Base-by-base conservation (phyloP, 2,329 filamentous ascomycete genomes). In the Pezicula neosporulosa region DNA sequence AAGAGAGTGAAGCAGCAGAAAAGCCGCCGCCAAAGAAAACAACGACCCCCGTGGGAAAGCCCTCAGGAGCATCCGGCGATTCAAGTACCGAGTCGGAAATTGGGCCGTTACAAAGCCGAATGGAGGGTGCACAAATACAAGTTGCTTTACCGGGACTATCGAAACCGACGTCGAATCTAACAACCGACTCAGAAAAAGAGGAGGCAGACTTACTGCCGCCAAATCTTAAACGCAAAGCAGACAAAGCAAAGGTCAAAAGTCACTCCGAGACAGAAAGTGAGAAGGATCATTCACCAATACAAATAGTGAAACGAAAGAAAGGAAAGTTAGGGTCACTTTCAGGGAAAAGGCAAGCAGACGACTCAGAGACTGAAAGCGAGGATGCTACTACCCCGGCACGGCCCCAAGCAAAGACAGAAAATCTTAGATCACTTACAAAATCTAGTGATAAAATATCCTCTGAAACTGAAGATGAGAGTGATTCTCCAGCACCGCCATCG, bases 311-410 rank as follows among this genome's bases (percentile, higher is more conserved):
- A 36, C 44, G 52, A 1, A 58, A 56, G 43, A 59, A 56, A 51
- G 53, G 53, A 5, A 59, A 56, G 24, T 36, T 65, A 6, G 62
- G 63, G 18, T 56, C 55, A 44, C 60, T 66, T 21, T 62, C 63
- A 28, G 58, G 55, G 15, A 62, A 61, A 48, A 66, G 62, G 41
- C 55, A 51, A 37, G 42, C 46, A 13, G 37, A 36, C 27, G 44
- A 38, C 4, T 44, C 47, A 30, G 9, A 27, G 13, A 43, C 49
- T 33, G 49, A 44, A n/a, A 16, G n/a, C n/a, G 21, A 33, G 30
- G 12, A 33, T 4, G 30, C 30, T 33, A 10, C 30, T 33, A 7
- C 7, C 4, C 30, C 30, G 12, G 30, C 30, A 33, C 30, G 30
- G 10, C 12, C 30, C 3, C 9, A 10, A 10, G 30, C 12, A 13